phyloP scores from a whole-genome alignment of 2,329 filamentous ascomycete species.

The Colletotrichum orchidophilum region DNA sequence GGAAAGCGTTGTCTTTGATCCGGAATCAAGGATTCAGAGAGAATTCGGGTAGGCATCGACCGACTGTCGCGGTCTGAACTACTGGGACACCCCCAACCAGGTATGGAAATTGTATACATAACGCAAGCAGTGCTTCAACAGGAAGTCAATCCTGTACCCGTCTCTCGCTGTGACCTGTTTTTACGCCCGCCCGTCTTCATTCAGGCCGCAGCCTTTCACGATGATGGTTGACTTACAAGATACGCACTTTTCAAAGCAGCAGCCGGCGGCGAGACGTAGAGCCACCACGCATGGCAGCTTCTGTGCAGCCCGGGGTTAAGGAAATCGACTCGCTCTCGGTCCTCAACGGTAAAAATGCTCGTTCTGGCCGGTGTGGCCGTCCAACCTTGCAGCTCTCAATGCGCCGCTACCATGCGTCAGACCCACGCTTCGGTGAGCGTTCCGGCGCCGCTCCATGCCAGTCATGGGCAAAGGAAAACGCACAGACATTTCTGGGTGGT shows the following conservation, averaged over 20 bases:
- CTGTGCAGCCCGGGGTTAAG: not conserved
- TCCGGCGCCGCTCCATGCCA: slow-evolving; percentile 4
- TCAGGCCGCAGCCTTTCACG: not conserved
- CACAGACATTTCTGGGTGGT: slow-evolving; percentile 15
- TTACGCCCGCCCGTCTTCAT: not conserved
- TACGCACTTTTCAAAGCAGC: not conserved
- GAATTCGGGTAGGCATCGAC: not conserved
- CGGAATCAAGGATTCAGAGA: not conserved
- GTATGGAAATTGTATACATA: not conserved
- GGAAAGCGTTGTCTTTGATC: slow-evolving; percentile 2
- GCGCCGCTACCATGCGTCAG: slow-evolving; percentile 23
- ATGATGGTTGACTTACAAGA: not conserved
- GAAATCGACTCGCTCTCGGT: not conserved
- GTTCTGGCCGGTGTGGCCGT: not conserved
- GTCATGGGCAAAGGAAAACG: slow-evolving; percentile 1
- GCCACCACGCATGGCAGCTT: not conserved
- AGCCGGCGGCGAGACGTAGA: not conserved
- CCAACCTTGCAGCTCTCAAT: slow-evolving; percentile 24
- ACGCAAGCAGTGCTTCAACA: not conserved
- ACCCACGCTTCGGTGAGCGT: slow-evolving; percentile 18
- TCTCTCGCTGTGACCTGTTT: not conserved
- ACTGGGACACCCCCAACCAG: not conserved
- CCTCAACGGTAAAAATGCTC: not conserved
- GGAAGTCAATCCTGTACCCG: not conserved
- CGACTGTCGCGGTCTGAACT: not conserved